Evolutionary conservation across 805 yeast species (phyloP).

Genomic region (Yarrowia keelungensis): DNA sequence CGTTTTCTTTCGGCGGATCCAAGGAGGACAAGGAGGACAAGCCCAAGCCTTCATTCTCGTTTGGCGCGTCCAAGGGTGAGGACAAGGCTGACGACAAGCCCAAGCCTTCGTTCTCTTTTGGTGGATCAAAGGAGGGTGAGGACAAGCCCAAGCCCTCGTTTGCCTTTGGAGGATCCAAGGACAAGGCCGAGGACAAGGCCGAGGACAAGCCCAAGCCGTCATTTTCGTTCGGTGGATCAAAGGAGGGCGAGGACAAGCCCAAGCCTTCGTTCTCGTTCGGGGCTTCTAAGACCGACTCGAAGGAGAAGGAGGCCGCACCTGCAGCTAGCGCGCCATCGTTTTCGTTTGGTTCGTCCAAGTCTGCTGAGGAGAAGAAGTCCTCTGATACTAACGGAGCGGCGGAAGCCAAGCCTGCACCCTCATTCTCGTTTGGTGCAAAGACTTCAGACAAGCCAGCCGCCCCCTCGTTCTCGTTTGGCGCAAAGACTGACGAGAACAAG

Average conservation of each 20-base stretch:
- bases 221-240: not conserved
- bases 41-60: not conserved
- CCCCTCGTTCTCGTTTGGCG: constrained; percentile 39
- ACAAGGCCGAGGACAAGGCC: not conserved
- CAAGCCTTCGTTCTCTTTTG: constrained; percentile 9
- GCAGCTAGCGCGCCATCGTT: not conserved
- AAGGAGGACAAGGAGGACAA: not conserved
- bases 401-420: not conserved
- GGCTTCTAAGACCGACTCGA: not conserved
- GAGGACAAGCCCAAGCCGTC: not conserved
- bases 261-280: not conserved
- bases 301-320: not conserved
- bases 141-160: no score
- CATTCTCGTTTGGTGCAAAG: no score
- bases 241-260: constrained; percentile 3
- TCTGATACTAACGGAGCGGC: not conserved
- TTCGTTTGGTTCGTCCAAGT: not conserved
- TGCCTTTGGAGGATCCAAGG: no score
- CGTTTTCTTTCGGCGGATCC: not conserved
- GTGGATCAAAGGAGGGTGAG: not conserved
- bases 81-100: not conserved
- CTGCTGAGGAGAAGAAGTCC: no score
- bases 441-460: not conserved
- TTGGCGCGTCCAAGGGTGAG: not conserved
- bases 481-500: constrained; percentile 18